Evolutionary conservation across 192 early-diverging fungal species (phyloP).

Genomic region (Physocladia obscura): DNA sequence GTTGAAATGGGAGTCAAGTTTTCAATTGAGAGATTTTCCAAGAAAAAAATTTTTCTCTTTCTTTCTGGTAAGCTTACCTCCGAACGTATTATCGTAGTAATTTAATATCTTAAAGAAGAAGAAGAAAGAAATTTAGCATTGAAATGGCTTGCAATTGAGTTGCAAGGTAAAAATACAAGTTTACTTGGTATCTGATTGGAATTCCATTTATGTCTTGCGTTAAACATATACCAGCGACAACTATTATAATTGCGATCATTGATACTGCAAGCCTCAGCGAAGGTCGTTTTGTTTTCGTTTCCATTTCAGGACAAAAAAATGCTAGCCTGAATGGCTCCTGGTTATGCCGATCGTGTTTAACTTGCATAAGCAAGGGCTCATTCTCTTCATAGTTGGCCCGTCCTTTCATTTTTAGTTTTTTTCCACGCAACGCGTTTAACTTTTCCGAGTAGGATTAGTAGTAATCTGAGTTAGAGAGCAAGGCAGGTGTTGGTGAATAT

Average conservation of each 20-base stretch:
- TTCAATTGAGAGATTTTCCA: no score
- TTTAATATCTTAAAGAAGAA: constrained; percentile 8
- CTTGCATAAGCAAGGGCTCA: not conserved
- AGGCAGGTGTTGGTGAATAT: no score
- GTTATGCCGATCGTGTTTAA: constrained; percentile 5
- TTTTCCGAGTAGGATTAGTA: no score
- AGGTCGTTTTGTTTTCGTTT: no score
- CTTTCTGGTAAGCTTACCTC: constrained; percentile 4
- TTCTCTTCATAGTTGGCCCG: not conserved
- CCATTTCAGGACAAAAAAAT: not conserved
- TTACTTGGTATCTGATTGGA: constrained; percentile 21
- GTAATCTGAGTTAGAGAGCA: no score
- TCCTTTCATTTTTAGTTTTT: no score
- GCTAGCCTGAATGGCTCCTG: not conserved
- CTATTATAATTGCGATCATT: not conserved
- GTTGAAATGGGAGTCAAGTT: no score
- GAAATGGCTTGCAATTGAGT: no score
- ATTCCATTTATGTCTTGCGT: constrained; percentile 6
- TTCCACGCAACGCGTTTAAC: no score
- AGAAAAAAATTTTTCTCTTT: not conserved
- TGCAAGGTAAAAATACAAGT: no score
- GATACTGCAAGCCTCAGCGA: not conserved
- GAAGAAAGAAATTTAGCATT: not conserved
- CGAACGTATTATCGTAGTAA: constrained; percentile 14
- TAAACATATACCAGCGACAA: not conserved